Evolutionary conservation across 805 yeast species (phyloP).

Genomic region (Cyberlindnera maclurae): DNA sequence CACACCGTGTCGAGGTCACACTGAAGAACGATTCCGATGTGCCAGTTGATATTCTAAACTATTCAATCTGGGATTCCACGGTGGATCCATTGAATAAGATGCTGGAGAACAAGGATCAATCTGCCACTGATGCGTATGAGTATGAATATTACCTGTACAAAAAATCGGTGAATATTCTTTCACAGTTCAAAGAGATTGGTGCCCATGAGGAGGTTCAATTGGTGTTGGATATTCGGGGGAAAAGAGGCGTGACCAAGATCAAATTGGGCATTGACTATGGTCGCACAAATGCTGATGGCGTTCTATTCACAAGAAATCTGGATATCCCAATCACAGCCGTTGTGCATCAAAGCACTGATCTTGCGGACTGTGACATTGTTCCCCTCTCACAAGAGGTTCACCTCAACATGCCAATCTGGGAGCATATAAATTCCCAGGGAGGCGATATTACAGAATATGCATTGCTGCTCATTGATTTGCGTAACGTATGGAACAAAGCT

Average conservation of each 20-base stretch:
- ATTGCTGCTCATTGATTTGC: slow-evolving; percentile 62
- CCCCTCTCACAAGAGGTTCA: slow-evolving; percentile 38
- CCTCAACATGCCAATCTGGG: slow-evolving; percentile 22
- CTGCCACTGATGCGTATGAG: slow-evolving; percentile 64
- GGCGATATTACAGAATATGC: slow-evolving; percentile 40
- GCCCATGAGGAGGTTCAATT: slow-evolving; percentile 37
- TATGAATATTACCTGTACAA: slow-evolving; percentile 61
- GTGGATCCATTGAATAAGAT: slow-evolving; percentile 55
- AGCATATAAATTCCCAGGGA: slow-evolving; percentile 16
- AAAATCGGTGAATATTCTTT: slow-evolving; percentile 44
- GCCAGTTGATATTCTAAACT: slow-evolving; percentile 47
- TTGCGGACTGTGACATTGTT: slow-evolving; percentile 69
- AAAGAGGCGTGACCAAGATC: slow-evolving; percentile 64
- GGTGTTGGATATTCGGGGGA: slow-evolving; percentile 58
- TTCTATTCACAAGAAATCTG: slow-evolving; percentile 45
- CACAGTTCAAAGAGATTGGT: slow-evolving; percentile 18
- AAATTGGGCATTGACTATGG: slow-evolving; percentile 62
- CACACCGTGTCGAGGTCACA: slow-evolving; percentile 38
- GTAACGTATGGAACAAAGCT: slow-evolving; percentile 72
- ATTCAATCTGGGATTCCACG: slow-evolving; percentile 68
- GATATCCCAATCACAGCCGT: slow-evolving; percentile 65
- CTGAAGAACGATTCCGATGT: slow-evolving; percentile 55
- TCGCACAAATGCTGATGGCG: slow-evolving; percentile 27
- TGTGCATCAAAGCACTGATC: slow-evolving; percentile 65
- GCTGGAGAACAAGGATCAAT: slow-evolving; percentile 38